Evolutionary conservation across 306 rosid genomes (phyloP).

Genomic region (Cyclanthera cordifolia): DNA sequence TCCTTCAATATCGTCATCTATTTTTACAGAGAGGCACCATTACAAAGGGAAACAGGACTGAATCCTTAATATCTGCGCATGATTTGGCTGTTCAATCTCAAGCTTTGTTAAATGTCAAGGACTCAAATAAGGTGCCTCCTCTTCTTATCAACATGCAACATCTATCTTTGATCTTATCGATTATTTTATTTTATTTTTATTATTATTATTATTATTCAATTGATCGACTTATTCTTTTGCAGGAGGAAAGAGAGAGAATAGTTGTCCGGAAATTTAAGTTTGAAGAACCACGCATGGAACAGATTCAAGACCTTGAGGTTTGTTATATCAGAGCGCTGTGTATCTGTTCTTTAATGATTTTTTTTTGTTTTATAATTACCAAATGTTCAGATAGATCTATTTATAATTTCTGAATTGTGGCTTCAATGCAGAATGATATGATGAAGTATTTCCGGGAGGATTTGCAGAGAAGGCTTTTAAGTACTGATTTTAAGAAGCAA

Average conservation of each 20-base stretch:
- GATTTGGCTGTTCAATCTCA: slow-evolving; percentile 76
- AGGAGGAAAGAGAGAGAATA: slow-evolving; percentile 91
- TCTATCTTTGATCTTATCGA: background rate
- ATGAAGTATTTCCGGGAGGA: slow-evolving; percentile 91
- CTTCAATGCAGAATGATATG: slow-evolving; percentile 69
- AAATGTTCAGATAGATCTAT: background rate
- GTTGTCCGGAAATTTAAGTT: slow-evolving; percentile 81
- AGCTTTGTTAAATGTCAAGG: slow-evolving; percentile 72
- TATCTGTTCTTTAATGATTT: background rate
- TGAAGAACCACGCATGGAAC: slow-evolving; percentile 88
- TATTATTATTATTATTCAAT: background rate
- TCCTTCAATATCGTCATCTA: background rate
- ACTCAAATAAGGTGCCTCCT: slow-evolving; percentile 76
- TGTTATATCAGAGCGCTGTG: slow-evolving; percentile 9
- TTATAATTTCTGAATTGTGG: slow-evolving; percentile 14
- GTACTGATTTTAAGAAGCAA: slow-evolving; percentile 94
- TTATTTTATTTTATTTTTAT: background rate
- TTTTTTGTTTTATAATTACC: slow-evolving; percentile 6
- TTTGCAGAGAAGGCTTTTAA: slow-evolving; percentile 81
- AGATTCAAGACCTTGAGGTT: slow-evolving; percentile 99
- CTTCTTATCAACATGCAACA: slow-evolving; percentile 1
- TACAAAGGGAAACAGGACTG: slow-evolving; percentile 46
- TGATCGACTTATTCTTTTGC: slow-evolving; percentile 21
- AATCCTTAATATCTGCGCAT: slow-evolving; percentile 45
- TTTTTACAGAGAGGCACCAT: slow-evolving; percentile 43